phyloP scores from a whole-genome alignment of 345 rosid genomes.

The Bretschneidera sinensis region DNA sequence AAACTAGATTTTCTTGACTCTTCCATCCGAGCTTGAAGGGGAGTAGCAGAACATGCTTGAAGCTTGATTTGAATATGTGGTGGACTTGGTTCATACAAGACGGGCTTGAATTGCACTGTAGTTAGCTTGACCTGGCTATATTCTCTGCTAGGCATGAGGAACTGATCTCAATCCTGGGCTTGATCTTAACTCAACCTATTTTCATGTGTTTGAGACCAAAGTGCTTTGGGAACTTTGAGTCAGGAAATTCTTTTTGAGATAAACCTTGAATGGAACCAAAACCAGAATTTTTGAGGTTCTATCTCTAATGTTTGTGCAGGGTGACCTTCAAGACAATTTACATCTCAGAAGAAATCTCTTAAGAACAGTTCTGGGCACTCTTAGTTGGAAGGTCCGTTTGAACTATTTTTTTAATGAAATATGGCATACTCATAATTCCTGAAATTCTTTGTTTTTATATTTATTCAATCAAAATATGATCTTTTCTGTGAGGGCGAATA shows the following conservation, averaged over 20 bases:
- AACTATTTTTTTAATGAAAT: conserved; percentile 5
- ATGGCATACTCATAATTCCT: background rate
- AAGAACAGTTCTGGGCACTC: conserved; percentile 47
- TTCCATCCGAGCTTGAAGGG: no score
- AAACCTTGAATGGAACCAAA: background rate
- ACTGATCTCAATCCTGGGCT: background rate
- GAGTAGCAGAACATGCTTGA: no score
- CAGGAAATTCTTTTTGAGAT: no score
- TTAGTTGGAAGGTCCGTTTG: conserved; percentile 64
- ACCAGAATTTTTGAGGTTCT: no score
- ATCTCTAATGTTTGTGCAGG: conserved; percentile 42
- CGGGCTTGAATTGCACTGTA: background rate
- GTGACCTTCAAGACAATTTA: conserved; percentile 65
- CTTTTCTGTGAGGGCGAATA: no score
- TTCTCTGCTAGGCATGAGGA: background rate
- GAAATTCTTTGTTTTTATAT: background rate
- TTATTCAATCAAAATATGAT: background rate
- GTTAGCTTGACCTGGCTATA: background rate
- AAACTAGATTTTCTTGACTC: no score
- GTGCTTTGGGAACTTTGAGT: background rate
- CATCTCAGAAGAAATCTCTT: conserved; percentile 74
- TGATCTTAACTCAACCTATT: background rate
- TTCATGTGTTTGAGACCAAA: background rate
- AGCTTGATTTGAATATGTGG: no score
- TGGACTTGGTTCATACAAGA: no score